phyloP scores from a whole-genome alignment of 139 green algal genomes.

The Micractinium sp. region DNA sequence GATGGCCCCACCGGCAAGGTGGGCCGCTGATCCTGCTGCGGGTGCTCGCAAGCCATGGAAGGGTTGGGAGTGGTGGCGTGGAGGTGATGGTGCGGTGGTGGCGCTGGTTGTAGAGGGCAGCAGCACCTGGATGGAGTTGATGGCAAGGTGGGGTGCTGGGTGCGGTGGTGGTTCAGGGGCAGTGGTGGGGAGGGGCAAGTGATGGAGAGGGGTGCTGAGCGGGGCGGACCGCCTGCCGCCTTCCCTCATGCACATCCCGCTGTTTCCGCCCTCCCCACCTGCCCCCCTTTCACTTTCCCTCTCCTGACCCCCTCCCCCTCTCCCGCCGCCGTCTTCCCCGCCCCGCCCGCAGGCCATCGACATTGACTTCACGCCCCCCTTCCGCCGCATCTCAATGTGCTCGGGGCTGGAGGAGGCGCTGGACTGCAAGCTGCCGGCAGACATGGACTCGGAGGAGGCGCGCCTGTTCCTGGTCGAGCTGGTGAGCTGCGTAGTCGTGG shows the following conservation, averaged over 20 bases:
- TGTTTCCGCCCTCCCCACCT: too few species aligned
- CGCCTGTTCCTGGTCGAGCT: slow-evolving; percentile 70
- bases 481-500: slow-evolving; percentile 29
- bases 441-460: slow-evolving; percentile 79
- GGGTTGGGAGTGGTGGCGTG: neutral
- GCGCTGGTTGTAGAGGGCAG: too few species aligned
- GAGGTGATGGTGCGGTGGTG: neutral
- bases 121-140: too few species aligned
- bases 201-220: slow-evolving; percentile 93
- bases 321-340: too few species aligned
- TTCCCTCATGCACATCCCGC: too few species aligned
- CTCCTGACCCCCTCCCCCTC: too few species aligned
- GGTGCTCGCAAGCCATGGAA: neutral
- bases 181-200: slow-evolving; percentile 30
- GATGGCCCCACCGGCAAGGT: slow-evolving; percentile 81
- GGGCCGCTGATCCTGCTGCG: too few species aligned
- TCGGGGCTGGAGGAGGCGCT: slow-evolving; percentile 84
- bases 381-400: slow-evolving; percentile 80
- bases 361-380: slow-evolving; percentile 99
- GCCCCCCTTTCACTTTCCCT: too few species aligned
- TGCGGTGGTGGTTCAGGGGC: too few species aligned
- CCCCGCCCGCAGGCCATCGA: too few species aligned
- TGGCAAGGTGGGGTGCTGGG: neutral
- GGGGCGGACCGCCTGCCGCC: too few species aligned
- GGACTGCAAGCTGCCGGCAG: slow-evolving; percentile 71